Base-by-base conservation (phyloP, 2,329 filamentous ascomycete species). In the Lecanosticta acicola region DNA sequence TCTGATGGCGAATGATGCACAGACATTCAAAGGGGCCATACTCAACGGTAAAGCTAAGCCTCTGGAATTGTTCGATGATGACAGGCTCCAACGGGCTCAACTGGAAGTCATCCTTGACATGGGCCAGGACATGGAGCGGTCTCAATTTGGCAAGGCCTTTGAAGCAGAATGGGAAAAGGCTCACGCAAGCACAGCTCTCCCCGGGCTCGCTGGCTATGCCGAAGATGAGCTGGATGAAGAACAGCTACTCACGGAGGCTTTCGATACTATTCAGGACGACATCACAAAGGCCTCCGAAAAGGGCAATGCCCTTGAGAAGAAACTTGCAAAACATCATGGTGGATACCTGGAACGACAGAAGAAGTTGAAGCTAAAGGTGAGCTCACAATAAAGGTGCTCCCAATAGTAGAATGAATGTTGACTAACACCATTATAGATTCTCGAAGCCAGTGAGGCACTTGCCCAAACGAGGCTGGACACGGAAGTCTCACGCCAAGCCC, bases 251-350 rank as follows among this genome's bases (percentile, higher is more conserved):
- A 76, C 77, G 24, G 72, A 80, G 56, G 81, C 86, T 2, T 93
- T 95, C 54, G 82, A 93, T 52, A 76, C 76, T 37, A 78, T 89
- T 1, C 85, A 93, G 67, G 79, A 86, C 38, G 74, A 78, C 5
- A 85, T 95, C 51, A 77, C 86, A 57, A 72, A 77, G 2, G 81
- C 82, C 0, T 93, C 90, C 2, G 83, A 91, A 57, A 78, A 83
- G 46, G 87, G 86, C 43, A 87, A 88, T 63, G 94, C 91, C 67
- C 73, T 94, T 1, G 90, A 97, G 69, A 95, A 95, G 78, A 96
- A 93, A 68, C 78, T 98, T n/a, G 75, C 77, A 0, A 75, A 94
- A 43, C 84, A 93, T 59, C 80, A 94, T 2, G 90, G 90, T 18
- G 93, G 93, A 11, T 98, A 98, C 69, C 83, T 90, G 65, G 83